A percentile compares a stretch with the other conserved stretches of the same genome.
Evolutionary conservation across 2,329 filamentous ascomycete genomes (phyloP).

Genomic region (Rhytidhysteron rufulum): DNA sequence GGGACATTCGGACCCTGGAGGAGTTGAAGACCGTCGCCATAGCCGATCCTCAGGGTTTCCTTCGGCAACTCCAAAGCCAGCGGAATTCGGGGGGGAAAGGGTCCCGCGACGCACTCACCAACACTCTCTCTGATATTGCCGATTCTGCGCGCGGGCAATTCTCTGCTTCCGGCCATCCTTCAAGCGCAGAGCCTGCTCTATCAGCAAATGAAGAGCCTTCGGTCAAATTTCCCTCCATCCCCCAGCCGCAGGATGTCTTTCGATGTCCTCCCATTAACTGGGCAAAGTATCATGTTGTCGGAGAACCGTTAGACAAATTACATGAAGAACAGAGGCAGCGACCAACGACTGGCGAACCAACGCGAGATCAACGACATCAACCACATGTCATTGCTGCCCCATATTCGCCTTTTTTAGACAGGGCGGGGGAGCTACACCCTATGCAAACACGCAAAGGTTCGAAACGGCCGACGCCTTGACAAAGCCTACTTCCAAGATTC

Average conservation of each 20-base stretch:
- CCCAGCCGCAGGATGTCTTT: constrained; percentile 75
- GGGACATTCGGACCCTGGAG: constrained; percentile 69
- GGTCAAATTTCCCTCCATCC: constrained; percentile 60
- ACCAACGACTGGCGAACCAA: constrained; percentile 49
- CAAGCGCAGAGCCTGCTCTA: constrained; percentile 24
- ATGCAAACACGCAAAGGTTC: constrained; percentile 20
- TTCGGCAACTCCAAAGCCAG: constrained; percentile 62
- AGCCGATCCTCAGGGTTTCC: constrained; percentile 67
- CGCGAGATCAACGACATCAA: constrained; percentile 36
- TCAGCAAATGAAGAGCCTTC: constrained; percentile 16
- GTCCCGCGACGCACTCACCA: constrained; percentile 31
- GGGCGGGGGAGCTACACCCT: constrained; percentile 28
- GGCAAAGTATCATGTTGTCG: constrained; percentile 89
- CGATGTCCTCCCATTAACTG: constrained; percentile 90
- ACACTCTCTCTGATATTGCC: constrained; percentile 33
- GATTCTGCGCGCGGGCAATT: constrained; percentile 28
- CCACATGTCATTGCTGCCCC: constrained; percentile 55
- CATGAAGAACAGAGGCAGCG: constrained; percentile 73
- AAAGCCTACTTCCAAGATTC: too few relatives aligned
- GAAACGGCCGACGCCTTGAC: constrained; percentile 31
- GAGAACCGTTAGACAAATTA: constrained; percentile 76
- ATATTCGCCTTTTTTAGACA: constrained; percentile 58
- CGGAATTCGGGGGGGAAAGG: constrained; percentile 37
- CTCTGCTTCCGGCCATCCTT: constrained; percentile 9
- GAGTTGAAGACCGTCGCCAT: constrained; percentile 68